A percentile compares a stretch with the other conserved stretches of the same genome.
These are phyloP conservation scores for Pichia sp. DNA, from an alignment of 1,139 yeast species.

Conservation along the genomic window DNA sequence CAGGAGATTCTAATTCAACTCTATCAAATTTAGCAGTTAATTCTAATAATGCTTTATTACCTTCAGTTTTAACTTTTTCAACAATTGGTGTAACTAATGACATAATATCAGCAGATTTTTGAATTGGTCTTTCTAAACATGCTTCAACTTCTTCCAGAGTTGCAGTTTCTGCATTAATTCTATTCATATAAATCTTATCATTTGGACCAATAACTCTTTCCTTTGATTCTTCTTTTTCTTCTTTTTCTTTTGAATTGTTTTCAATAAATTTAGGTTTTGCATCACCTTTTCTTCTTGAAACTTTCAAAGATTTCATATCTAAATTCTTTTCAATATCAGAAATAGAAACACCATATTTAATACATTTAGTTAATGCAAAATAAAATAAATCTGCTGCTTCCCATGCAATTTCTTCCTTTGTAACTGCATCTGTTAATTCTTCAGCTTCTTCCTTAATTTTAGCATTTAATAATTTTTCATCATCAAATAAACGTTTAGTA, in stretches of 20 bases:
- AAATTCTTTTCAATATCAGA: constrained; percentile 79
- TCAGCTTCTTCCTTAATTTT: constrained; percentile 96
- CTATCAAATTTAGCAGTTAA: constrained; percentile 88
- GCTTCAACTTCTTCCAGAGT: constrained; percentile 41
- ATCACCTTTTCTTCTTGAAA: constrained; percentile 92
- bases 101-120: constrained; percentile 87
- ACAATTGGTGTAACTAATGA: constrained; percentile 86
- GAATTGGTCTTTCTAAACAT: constrained; percentile 83
- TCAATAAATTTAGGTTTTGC: constrained; percentile 73
- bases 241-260: constrained; percentile 27
- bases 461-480: constrained; percentile 67
- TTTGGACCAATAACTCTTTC: constrained; percentile 24
- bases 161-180: constrained; percentile 46
- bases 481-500: constrained; percentile 80
- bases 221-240: constrained; percentile 21
- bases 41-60: constrained; percentile 83
- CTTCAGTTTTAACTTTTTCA: constrained; percentile 64
- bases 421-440: constrained; percentile 79
- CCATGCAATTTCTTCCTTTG: constrained; percentile 79
- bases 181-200: constrained; percentile 52
- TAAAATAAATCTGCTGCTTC: constrained; percentile 95
- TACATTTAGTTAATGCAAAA: constrained; percentile 84
- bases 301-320: constrained; percentile 76
- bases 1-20: constrained; percentile 64
- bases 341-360: constrained; percentile 72